Base-by-base conservation (phyloP, 2,329 filamentous ascomycete genomes). In the Penicillium sp. region DNA sequence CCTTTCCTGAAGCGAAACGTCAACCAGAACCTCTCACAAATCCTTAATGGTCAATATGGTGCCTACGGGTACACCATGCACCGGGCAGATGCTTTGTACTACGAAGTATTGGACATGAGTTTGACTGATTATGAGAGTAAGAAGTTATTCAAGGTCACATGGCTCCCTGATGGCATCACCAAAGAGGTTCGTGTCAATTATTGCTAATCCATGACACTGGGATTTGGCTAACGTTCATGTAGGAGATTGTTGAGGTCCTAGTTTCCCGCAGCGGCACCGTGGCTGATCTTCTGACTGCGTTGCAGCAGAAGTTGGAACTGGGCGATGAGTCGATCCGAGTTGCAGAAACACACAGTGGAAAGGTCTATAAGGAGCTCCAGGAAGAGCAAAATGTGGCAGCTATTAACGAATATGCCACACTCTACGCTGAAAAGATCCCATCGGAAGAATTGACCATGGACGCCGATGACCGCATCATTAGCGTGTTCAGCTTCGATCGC, bases 101-200 rank as follows among this genome's bases (percentile, higher is more conserved):
- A 92, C 69, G 94, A 99, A 72, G 85, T 97, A 28, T 78, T 99
- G 38, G 94, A 99, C 60, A 96, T 97, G 80, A 96, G 91, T 67
- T 77, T 99, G 44, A 89, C 90, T 25, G 95, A 99, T 73, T 81
- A 96, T 41, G 94, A 99, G 69, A 94, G 90, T 54, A 94, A 96
- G 79, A 97, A 95, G 78, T 85, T 80, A 55, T 78, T 97, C 60
- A 93, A 90, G 72, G 77, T 99, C 45, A 89, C 82, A 1, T 93
- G 89, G 85, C 79, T 99, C 43, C 89, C 88, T 38, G 94, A 99
- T 60, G 94, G 94, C 41, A 88, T 97, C 60, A 86, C 86, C 11
- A 97, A 97, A 78, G 92, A 96, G 77, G 89, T 90, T 75, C 73
- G 82, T 70, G 16, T 26, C 35, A 33, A 38, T 4, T 11, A 28